Evolutionary conservation across 805 yeast species (phyloP), one percentile per base, ranked within the genome.

Genomic region (Candida maltosa): DNA sequence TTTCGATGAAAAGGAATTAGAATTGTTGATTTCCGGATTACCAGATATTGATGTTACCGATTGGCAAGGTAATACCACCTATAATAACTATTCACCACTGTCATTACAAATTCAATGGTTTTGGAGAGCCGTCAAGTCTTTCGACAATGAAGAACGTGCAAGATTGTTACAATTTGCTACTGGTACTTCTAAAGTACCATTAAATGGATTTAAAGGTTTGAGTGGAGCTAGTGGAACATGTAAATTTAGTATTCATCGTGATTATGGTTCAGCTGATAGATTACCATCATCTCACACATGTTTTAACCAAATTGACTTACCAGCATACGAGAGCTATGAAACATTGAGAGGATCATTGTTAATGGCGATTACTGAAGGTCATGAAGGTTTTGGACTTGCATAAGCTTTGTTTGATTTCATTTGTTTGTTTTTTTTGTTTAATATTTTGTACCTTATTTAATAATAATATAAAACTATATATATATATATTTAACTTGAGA

Each of bases 251-350:
- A 86, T 93, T 39, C 96, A 87, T 54, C 73, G 94, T 38, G 96
- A 87, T 49, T 88, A 84, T 58, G 95, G 95, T 1, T 62, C 83
- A 8, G 76, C 80, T 6, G 94, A 87, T 37, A 75, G 97, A 42
- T 70, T 93, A 39, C 99, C 99, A 2, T 81, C 95, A 0, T 87
- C 97, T 0, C 98, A 93, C 56, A 93, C 97, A 3, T 93, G 99
- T 60, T 91, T 89, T 69, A 93, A 93, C 61, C 97, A 91, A 61
- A 71, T 93, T 39, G 95, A 87, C 55, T 64, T 93, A 35, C 99
- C 99, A 0, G 93, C 87, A 16, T 93, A 93, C 60, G 95, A 83
- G 35, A 77, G 84, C 5, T 93, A 91, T 55, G 96, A 87, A 38
- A 80, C 85, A 15, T 69, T 93, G 35, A 75, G 97, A 43, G 83